Evolutionary conservation across 2,329 filamentous ascomycete genomes (phyloP), one percentile per base, ranked within the genome.

Genomic region (Eutypa lata): DNA sequence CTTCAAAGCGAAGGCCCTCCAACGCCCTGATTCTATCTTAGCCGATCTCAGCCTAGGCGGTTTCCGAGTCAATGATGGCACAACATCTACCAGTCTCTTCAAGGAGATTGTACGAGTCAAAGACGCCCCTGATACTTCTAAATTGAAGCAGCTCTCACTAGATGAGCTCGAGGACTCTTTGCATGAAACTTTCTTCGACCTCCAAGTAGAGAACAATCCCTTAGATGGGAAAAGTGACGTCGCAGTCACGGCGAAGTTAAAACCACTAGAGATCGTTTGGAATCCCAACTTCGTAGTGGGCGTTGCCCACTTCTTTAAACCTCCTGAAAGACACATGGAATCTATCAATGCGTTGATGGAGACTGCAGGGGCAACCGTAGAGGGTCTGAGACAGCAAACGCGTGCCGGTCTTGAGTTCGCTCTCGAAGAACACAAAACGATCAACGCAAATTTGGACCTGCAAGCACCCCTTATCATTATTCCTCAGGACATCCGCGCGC

Each of bases 61-160:
- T 1, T 82, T 99, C 68, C 87, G 94, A 53, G 86, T 99, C 61
- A 97, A 97, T 60, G 94, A 99, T 69, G 94, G 94, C 50, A 97
- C 93, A 0, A 99, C 94, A 0, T 84, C 90, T 40, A 88, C 92
- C 52, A 97, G 89, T 58, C 76, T 97, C 26, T 99, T 92, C 66
- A 90, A 92, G 18, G 93, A 99, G 68, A 97, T 99, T 63, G 91
- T 99, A 53, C 87, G 88, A 13, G 91, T 99, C 70, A 99, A 99
- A 70, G 91, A 96, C 69, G 89, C 89, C 0, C 85, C 88, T 48
- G 71, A 79, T 53, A 58, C 62, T 53, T 63, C 76, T 63, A 68
- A 71, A 58, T 71, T 71, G 21, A 80, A 76, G 63, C 71, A 78
- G 4, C 60, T 84, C 38, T 78, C 81, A 0, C 73, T 85, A 40